Evolutionary conservation across 805 yeast genomes (phyloP).

Genomic region (Kregervanrija delftensis): DNA sequence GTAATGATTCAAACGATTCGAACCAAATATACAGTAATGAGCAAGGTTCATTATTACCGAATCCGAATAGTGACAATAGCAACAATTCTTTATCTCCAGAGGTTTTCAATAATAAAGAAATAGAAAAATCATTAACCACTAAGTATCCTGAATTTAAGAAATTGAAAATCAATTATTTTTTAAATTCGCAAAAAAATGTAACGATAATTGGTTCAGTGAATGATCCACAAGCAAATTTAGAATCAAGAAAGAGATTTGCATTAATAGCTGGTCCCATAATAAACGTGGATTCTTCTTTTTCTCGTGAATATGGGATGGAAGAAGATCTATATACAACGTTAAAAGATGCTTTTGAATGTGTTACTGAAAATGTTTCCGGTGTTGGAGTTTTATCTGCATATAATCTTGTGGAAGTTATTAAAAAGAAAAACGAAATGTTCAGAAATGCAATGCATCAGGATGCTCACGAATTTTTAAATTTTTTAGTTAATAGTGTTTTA

Average conservation of each 20-base stretch:
- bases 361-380: constrained; percentile 60
- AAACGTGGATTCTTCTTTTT: constrained; percentile 66
- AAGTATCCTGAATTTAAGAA: constrained; percentile 29
- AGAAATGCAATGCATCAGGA: constrained; percentile 95
- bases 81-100: constrained; percentile 4
- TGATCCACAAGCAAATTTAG: constrained; percentile 43
- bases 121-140: constrained; percentile 14
- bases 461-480: constrained; percentile 94
- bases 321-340: constrained; percentile 56
- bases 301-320: constrained; percentile 41
- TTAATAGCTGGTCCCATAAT: constrained; percentile 75
- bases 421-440: constrained; percentile 77
- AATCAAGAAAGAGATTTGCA: constrained; percentile 73
- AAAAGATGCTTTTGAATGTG: constrained; percentile 80
- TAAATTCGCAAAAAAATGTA: constrained; percentile 37
- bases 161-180: constrained; percentile 29
- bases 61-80: background rate
- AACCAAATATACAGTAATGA: constrained; percentile 3
- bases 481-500: constrained; percentile 59
- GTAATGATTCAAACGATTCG: background rate
- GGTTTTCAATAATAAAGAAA: constrained; percentile 13
- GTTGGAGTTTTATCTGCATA: constrained; percentile 84
- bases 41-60: constrained; percentile 4
- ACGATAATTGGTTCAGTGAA: constrained; percentile 40
- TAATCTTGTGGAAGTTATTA: constrained; percentile 65